phyloP scores from a whole-genome alignment of 208 protist genomes.

The Trypanosoma mega region DNA sequence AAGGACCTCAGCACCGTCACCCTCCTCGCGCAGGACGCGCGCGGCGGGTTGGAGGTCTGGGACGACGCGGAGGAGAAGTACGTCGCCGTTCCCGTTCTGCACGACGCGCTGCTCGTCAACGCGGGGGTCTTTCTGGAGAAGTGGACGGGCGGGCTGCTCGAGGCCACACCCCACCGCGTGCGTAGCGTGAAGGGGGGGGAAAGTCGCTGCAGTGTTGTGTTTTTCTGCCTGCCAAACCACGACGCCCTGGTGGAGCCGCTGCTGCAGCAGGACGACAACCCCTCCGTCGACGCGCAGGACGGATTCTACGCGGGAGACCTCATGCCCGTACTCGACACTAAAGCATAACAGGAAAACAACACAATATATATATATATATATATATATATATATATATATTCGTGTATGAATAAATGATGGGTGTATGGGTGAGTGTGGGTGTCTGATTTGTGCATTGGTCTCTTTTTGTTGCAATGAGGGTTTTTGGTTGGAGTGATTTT shows the following conservation, averaged over 20 bases:
- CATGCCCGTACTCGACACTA: slow-evolving; percentile 45
- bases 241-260: slow-evolving; percentile 82
- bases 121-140: slow-evolving; percentile 86
- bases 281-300: slow-evolving; percentile 68
- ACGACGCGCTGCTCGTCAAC: slow-evolving; percentile 86
- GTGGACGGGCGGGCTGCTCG: slow-evolving; percentile 81
- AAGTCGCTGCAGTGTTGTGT: slow-evolving; percentile 86
- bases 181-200: slow-evolving; percentile 50
- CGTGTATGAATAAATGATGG: background rate
- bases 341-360: background rate
- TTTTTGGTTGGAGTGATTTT: too few relatives aligned
- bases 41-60: slow-evolving; percentile 85
- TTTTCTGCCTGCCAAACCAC: slow-evolving; percentile 83
- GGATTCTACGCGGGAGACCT: slow-evolving; percentile 78
- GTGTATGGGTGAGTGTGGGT: background rate
- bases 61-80: slow-evolving; percentile 66
- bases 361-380: background rate
- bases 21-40: slow-evolving; percentile 78
- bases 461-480: background rate
- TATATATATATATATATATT: slow-evolving; percentile 1
- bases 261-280: slow-evolving; percentile 83
- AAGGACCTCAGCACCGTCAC: slow-evolving; percentile 88
- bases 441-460: background rate
- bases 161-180: slow-evolving; percentile 86
- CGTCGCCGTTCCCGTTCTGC: slow-evolving; percentile 70